These are phyloP conservation scores for Tilletia caries DNA, from an alignment of 1,284 basidiomycete species.

Conservation along the genomic window DNA sequence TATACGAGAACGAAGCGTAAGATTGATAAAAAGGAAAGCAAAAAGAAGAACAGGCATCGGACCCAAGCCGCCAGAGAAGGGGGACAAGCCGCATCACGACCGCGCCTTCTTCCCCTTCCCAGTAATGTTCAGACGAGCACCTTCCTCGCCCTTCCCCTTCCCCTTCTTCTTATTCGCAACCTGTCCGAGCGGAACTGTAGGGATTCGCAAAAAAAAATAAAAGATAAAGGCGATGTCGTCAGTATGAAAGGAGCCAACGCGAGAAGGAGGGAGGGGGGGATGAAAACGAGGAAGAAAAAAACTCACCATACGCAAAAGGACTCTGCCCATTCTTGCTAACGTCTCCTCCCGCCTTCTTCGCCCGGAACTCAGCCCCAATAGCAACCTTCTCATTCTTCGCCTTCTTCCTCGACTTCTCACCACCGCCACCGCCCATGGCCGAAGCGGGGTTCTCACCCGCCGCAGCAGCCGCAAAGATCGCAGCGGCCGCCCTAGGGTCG, in stretches of 20 bases:
- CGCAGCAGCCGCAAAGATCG: slow-evolving; percentile 1
- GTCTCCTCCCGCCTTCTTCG: slow-evolving; percentile 45
- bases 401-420: slow-evolving; percentile 21
- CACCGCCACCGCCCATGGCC: slow-evolving; percentile 15
- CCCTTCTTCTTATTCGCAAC: slow-evolving; percentile 42
- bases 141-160: slow-evolving; percentile 18
- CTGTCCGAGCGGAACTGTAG: slow-evolving; percentile 38
- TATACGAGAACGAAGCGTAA: no score
- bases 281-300: neutral
- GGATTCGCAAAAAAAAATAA: neutral
- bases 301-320: slow-evolving; percentile 76
- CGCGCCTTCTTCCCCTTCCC: slow-evolving; percentile 23
- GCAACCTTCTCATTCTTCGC: slow-evolving; percentile 32
- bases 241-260: neutral
- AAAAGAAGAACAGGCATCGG: no score
- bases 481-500: slow-evolving; percentile 25
- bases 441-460: no score
- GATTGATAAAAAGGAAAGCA: no score
- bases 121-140: slow-evolving; percentile 25
- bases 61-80: no score
- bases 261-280: no score
- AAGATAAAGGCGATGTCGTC: neutral
- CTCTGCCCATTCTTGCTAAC: slow-evolving; percentile 76
- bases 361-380: slow-evolving; percentile 46
- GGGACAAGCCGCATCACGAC: neutral